A percentile compares a stretch with the other conserved stretches of the same genome.
Conservation (phyloP, 192 early-diverging fungal species). For the Chytriomyces sp. region DNA sequence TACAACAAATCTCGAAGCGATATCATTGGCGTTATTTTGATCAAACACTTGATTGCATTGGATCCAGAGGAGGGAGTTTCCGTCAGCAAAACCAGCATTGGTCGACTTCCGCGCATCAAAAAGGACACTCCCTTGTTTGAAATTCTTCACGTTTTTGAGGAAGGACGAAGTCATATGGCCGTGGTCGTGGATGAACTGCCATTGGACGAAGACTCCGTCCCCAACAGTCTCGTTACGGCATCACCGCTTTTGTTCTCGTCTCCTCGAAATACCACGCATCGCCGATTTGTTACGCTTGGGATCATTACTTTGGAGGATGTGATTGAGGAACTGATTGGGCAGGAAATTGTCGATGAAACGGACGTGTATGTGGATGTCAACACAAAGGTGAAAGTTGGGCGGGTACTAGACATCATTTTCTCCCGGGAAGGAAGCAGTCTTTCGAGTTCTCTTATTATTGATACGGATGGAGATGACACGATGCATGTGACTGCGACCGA, state of each 20-base stretch:
- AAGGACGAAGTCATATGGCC: constrained; percentile 60
- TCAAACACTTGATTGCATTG: constrained; percentile 49
- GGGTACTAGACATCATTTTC: constrained; percentile 26
- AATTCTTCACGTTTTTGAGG: constrained; percentile 61
- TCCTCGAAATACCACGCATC: neutral
- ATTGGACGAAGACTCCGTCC: constrained; percentile 16
- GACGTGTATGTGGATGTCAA: constrained; percentile 58
- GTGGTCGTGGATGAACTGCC: constrained; percentile 48
- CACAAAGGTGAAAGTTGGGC: constrained; percentile 49
- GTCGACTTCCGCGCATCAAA: constrained; percentile 48
- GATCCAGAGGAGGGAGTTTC: constrained; percentile 53
- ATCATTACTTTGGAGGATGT: constrained; percentile 63
- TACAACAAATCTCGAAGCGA: constrained; percentile 42
- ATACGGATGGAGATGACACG: neutral
- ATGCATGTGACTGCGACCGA: neutral
- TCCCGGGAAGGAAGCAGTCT: constrained; percentile 17
- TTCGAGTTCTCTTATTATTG: neutral
- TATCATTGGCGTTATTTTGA: constrained; percentile 51
- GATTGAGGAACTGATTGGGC: constrained; percentile 62
- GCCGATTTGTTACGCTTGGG: constrained; percentile 41
- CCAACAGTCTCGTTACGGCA: constrained; percentile 17
- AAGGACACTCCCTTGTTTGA: constrained; percentile 55
- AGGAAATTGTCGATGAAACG: constrained; percentile 63
- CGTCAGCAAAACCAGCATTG: constrained; percentile 41
- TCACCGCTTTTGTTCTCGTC: constrained; percentile 31